Percentiles rank a stretch among this genome's conserved stretches.
These are phyloP conservation scores for Gentiana dahurica DNA, from an alignment of 257 asterid species.

Conservation along the genomic window DNA sequence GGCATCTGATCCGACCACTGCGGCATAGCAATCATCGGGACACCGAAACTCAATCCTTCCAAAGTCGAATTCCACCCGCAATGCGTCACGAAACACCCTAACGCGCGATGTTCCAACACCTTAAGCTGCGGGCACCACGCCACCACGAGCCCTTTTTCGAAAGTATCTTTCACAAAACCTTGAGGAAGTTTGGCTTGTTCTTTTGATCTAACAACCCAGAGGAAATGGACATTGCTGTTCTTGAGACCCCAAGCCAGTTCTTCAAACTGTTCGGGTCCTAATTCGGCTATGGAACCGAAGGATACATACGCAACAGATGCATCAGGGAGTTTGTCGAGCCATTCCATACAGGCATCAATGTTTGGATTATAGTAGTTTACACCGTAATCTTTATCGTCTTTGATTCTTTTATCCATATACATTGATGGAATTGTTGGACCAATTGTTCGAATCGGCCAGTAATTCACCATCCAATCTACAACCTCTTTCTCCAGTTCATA, in stretches of 20 bases:
- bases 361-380: conserved; percentile 50
- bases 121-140: conserved; percentile 61
- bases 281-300: conserved; percentile 50
- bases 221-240: conserved; percentile 16
- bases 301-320: conserved; percentile 43
- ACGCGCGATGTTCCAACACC: conserved; percentile 27
- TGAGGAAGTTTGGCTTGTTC: conserved; percentile 30
- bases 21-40: conserved; percentile 51
- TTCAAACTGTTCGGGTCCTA: conserved; percentile 30
- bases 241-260: conserved; percentile 31
- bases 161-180: conserved; percentile 5
- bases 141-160: conserved; percentile 32
- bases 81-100: conserved; percentile 52
- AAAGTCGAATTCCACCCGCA: conserved; percentile 68
- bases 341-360: conserved; percentile 28
- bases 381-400: conserved; percentile 48
- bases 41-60: conserved; percentile 40
- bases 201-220: conserved; percentile 43
- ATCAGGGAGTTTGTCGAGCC: conserved; percentile 34
- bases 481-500: conserved; percentile 22
- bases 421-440: conserved; percentile 36
- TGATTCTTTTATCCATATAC: conserved; percentile 39
- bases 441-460: conserved; percentile 3
- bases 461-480: not conserved
- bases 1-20: conserved; percentile 56